A percentile compares a stretch with the other conserved stretches of the same genome.
Evolutionary conservation across 495 filamentous ascomycete species (phyloP).

Genomic region (Astrothelium subdiscretum): DNA sequence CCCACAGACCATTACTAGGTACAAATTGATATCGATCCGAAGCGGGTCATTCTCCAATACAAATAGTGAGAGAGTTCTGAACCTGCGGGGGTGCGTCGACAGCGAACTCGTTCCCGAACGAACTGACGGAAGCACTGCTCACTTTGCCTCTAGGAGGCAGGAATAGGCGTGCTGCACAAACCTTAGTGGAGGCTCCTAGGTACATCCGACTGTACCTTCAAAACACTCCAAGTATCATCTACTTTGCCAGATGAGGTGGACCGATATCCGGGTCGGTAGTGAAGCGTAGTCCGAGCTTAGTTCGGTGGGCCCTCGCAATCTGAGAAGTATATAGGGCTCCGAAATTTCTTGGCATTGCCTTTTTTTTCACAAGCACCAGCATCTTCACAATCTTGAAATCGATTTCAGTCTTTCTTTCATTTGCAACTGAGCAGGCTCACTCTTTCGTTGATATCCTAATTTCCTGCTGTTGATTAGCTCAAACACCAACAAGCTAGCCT

Average conservation of each 20-base stretch:
- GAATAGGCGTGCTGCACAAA: too few relatives aligned
- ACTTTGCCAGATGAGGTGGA: background rate
- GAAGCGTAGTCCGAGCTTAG: background rate
- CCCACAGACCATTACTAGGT: background rate
- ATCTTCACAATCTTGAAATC: background rate
- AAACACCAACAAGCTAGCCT: background rate
- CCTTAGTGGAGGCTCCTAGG: too few relatives aligned
- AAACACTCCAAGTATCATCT: slow-evolving; percentile 1
- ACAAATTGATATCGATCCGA: background rate
- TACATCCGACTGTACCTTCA: background rate
- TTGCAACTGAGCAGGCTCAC: background rate
- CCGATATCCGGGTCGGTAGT: background rate
- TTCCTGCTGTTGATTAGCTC: background rate
- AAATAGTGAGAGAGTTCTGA: background rate
- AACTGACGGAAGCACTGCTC: too few relatives aligned
- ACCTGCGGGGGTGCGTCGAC: background rate
- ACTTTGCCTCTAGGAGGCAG: too few relatives aligned
- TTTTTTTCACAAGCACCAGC: background rate
- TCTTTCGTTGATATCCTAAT: background rate
- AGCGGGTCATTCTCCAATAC: background rate
- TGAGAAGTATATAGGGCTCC: background rate
- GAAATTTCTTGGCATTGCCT: background rate
- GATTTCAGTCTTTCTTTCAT: background rate
- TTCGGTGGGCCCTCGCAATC: background rate
- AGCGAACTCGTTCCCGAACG: background rate